These are phyloP conservation scores for Alternaria triticina DNA, from an alignment of 2,329 filamentous ascomycete species.

Conservation along the genomic window DNA sequence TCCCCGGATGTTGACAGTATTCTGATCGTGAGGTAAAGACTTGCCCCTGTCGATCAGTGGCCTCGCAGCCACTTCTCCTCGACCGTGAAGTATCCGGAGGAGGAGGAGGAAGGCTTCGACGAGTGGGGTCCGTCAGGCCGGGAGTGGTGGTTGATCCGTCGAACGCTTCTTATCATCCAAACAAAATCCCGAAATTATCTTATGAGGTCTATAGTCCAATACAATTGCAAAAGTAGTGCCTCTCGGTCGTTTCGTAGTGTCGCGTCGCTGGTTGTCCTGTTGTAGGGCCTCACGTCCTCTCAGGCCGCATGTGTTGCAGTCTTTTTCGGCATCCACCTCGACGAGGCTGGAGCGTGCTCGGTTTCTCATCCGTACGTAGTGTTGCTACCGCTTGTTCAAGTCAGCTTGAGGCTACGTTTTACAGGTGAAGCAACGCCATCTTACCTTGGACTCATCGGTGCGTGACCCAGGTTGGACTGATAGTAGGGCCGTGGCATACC, in stretches of 20 bases:
- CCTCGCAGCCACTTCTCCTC: not conserved
- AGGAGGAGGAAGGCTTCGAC: not conserved
- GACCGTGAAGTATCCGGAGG: not conserved
- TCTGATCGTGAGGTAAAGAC: not conserved
- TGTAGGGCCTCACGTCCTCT: not conserved
- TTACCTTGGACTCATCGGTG: conserved; percentile 22
- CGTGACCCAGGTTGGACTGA: conserved; percentile 14
- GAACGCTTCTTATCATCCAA: not conserved
- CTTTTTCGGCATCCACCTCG: not conserved
- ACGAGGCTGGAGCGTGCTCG: not conserved
- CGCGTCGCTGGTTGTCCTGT: not conserved
- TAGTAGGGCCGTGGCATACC: not conserved
- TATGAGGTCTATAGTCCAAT: not conserved
- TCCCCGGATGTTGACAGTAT: not conserved
- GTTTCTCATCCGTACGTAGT: conserved; percentile 19
- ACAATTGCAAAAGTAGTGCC: not conserved
- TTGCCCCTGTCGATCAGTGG: not conserved
- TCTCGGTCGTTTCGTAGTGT: not conserved
- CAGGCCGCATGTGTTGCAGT: not conserved
- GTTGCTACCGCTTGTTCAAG: conserved; percentile 14
- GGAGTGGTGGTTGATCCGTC: not conserved
- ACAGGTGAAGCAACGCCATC: not conserved
- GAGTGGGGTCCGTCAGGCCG: not conserved
- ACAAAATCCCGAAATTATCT: not conserved
- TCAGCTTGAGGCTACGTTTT: not conserved